Evolutionary conservation across 306 rosid species (phyloP).

Genomic region (Arachis stenosperma): DNA sequence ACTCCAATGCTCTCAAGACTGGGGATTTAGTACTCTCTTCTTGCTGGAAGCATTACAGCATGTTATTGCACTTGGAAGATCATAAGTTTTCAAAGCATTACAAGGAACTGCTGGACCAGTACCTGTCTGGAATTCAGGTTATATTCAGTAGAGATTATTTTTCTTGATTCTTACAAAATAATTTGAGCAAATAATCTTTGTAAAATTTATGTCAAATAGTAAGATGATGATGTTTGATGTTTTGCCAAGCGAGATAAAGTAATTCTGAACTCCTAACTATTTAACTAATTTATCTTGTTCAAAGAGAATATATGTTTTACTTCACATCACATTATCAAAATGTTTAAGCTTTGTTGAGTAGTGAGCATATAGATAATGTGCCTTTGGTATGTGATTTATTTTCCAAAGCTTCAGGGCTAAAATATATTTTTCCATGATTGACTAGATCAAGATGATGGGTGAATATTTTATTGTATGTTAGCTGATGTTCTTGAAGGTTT

Average conservation of each 20-base stretch:
- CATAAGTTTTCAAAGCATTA: constrained; percentile 57
- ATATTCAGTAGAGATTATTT: constrained; percentile 32
- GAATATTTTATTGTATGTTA: background rate
- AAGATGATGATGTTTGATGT: constrained; percentile 16
- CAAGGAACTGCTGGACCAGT: constrained; percentile 81
- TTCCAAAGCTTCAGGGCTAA: constrained; percentile 1
- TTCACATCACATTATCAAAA: constrained; percentile 17
- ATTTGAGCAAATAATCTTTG: constrained; percentile 19
- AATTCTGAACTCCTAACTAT: constrained; percentile 1
- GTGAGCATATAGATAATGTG: constrained; percentile 9
- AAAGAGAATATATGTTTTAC: constrained; percentile 11
- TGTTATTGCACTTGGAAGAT: constrained; percentile 79
- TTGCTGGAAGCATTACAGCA: constrained; percentile 96
- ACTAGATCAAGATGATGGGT: constrained; percentile 1
- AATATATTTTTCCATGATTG: constrained; percentile 5
- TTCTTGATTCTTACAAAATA: constrained; percentile 19
- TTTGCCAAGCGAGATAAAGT: constrained; percentile 6
- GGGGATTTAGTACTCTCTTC: constrained; percentile 80
- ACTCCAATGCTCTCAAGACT: constrained; percentile 59
- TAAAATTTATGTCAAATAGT: constrained; percentile 26
- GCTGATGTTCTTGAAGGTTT: background rate
- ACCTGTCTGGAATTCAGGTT: constrained; percentile 90
- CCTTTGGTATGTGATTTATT: constrained; percentile 6
- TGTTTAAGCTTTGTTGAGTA: constrained; percentile 6
- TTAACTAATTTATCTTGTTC: background rate